Percentiles rank a stretch among this genome's conserved stretches.
Conservation (phyloP, 345 rosid species). For the Linum usitatissimum region DNA sequence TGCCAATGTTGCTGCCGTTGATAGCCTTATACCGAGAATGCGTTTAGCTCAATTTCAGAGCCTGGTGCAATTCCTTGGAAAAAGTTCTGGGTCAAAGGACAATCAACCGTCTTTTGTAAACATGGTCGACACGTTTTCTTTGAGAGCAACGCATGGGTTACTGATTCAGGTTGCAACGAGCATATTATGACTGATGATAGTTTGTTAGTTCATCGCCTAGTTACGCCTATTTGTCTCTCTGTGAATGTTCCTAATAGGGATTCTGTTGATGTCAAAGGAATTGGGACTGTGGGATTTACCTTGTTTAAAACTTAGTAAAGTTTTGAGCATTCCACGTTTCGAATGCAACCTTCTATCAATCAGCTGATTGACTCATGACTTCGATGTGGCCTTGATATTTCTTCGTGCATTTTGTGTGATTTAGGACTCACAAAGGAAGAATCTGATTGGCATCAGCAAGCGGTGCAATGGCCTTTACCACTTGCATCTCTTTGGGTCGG, state of each 20-base stretch:
- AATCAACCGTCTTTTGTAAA: neutral
- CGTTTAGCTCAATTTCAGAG: neutral
- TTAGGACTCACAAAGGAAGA: constrained; percentile 9
- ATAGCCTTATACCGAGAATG: neutral
- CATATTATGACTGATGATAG: neutral
- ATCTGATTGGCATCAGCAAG: constrained; percentile 13
- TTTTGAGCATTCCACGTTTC: neutral
- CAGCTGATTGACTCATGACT: neutral
- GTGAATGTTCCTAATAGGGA: neutral
- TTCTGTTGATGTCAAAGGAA: neutral
- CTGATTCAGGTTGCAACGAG: neutral
- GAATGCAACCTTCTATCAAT: neutral
- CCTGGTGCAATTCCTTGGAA: neutral
- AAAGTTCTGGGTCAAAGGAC: neutral
- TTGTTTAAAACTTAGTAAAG: neutral
- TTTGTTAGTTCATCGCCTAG: neutral
- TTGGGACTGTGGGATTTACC: neutral
- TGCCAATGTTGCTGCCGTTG: no score
- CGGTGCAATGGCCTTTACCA: neutral
- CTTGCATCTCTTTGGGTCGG: neutral
- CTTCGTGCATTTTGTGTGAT: neutral
- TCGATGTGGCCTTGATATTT: neutral
- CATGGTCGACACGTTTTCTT: neutral
- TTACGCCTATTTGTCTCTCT: neutral
- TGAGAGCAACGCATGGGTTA: neutral